phyloP scores from a whole-genome alignment of 2,329 filamentous ascomycete species.

The Cercospora citrullina region DNA sequence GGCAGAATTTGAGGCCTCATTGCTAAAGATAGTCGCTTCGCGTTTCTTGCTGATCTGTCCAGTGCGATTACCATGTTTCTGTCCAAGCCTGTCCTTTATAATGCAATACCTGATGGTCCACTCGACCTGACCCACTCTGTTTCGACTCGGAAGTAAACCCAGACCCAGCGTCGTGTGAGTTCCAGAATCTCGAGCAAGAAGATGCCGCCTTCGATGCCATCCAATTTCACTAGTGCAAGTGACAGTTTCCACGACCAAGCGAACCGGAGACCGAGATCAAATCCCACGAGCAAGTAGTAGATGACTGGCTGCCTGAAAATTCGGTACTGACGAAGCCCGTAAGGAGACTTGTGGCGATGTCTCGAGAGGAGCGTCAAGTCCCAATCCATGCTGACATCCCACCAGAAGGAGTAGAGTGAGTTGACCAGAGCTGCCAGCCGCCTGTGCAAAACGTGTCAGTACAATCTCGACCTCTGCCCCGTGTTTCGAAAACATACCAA shows the following conservation, averaged over 20 bases:
- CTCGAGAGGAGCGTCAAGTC: conserved; percentile 79
- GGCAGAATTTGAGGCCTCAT: background rate
- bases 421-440: conserved; percentile 60
- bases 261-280: conserved; percentile 80
- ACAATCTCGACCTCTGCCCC: too few relatives aligned
- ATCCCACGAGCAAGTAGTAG: conserved; percentile 77
- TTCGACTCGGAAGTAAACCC: conserved; percentile 95
- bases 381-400: conserved; percentile 97
- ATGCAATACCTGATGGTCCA: conserved; percentile 8
- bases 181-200: conserved; percentile 86
- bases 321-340: conserved; percentile 72
- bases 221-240: conserved; percentile 76
- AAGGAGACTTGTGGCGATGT: conserved; percentile 64
- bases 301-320: conserved; percentile 69
- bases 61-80: background rate
- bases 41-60: background rate
- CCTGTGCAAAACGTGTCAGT: conserved; percentile 21
- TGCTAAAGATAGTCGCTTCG: background rate
- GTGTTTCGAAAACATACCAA: conserved; percentile 19
- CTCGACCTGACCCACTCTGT: conserved; percentile 69
- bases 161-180: conserved; percentile 86
- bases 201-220: conserved; percentile 83
- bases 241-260: conserved; percentile 90
- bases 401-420: conserved; percentile 95
- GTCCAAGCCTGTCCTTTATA: background rate